Evolutionary conservation across 2,329 filamentous ascomycete genomes (phyloP).

Genomic region (Sarocladium oryzae): DNA sequence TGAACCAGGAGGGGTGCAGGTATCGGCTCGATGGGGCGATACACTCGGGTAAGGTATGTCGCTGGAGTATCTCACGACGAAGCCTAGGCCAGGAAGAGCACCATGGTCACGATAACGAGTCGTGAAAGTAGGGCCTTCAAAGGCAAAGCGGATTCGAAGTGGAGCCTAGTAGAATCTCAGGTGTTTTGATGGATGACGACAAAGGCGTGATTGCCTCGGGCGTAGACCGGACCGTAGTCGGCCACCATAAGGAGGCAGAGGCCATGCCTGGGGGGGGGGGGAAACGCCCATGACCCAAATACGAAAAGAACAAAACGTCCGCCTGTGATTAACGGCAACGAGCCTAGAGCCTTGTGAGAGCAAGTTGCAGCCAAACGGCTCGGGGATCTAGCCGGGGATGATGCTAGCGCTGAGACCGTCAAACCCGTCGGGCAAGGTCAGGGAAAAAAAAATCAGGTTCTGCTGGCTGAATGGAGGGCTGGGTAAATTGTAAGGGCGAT

Average conservation of each 20-base stretch:
- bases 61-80: no score
- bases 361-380: no score
- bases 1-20: no score
- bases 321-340: no score
- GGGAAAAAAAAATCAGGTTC: background rate
- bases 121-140: background rate
- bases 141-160: conserved; percentile 2
- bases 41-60: background rate
- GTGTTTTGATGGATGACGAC: background rate
- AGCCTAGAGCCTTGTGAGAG: no score
- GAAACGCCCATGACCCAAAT: no score
- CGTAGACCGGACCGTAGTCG: background rate
- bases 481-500: no score
- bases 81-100: background rate
- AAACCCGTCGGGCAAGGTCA: background rate
- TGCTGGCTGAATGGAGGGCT: no score
- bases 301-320: no score
- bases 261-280: no score
- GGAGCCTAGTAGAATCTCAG: background rate
- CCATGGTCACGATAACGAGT: conserved; percentile 1
- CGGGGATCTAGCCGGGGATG: background rate
- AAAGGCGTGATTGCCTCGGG: conserved; percentile 3
- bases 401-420: background rate
- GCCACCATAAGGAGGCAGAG: no score
- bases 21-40: background rate